Evolutionary conservation across 169 alveolate genomes (phyloP), one percentile per base, ranked within the genome.

Genomic region (Blepharisma undulans): DNA sequence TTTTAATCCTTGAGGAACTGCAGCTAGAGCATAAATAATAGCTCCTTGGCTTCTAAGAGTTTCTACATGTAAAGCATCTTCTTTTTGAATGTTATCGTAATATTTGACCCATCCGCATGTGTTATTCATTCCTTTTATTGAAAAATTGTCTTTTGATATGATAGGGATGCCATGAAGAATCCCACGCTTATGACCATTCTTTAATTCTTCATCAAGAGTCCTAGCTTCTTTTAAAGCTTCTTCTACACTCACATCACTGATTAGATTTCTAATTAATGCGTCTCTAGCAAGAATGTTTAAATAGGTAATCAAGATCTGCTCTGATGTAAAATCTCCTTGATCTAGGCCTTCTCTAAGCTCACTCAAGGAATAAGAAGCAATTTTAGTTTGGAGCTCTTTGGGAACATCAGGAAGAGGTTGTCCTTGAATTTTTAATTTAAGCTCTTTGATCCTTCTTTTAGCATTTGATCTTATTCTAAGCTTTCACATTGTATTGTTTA

Each of bases 21-120:
- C 95, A 19, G 96, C 90, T 84, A 89, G 89, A 10, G 92, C 93
- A 82, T 95, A 91, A 22, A 94, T 93, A 48, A 96, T 95, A 32
- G 95, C 98, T n/a, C 97, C 96, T 85, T 85, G 80, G 34, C 71
- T 32, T n/a, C 71, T 16, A 4, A 85, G 71, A 27, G 36, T 5
- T 85, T 59, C 33, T n/a, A 85, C 60, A n/a, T n/a, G 82, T 22
- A 85, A 22, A 61, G 84, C 21, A 21, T 71, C 82, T 16, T 14
- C 21, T 6, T n/a, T 16, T 16, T 85, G 25, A 22, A 22, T 84
- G 12, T 59, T 32, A 36, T 29, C 5, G 59, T n/a, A 19, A 7
- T 59, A 10, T 32, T 59, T 25, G 2, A 27, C 33, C 21, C 59
- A 25, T 6, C 90, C 82, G 25, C 48, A 19, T 71, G 82, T 22